These are phyloP conservation scores for Penicillium riverlandense DNA, from an alignment of 495 filamentous ascomycete species.

Conservation along the genomic window DNA sequence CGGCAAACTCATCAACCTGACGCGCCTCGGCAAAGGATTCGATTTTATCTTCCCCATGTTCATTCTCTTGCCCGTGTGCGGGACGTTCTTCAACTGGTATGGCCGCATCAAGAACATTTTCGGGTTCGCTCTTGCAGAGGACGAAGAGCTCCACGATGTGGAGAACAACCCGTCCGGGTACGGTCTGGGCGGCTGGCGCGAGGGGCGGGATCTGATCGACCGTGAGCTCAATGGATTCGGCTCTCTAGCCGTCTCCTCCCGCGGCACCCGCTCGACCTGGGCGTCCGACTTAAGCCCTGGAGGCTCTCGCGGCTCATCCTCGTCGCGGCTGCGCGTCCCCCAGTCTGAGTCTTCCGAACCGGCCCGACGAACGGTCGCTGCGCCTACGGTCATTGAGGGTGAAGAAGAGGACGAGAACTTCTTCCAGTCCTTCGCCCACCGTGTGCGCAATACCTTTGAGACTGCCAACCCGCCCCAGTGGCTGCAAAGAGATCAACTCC, in stretches of 20 bases:
- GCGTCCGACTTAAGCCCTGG: conserved; percentile 18
- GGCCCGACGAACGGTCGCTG: conserved; percentile 16
- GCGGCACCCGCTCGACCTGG: conserved; percentile 26
- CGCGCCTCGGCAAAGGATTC: conserved; percentile 75
- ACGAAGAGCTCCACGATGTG: conserved; percentile 62
- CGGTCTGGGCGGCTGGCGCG: conserved; percentile 82
- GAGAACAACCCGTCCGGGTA: conserved; percentile 56
- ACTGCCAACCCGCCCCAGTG: conserved; percentile 73
- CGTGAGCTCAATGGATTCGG: conserved; percentile 66
- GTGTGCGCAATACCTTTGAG: conserved; percentile 88
- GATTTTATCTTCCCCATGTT: conserved; percentile 82
- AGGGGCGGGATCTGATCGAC: conserved; percentile 90
- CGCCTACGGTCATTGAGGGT: conserved; percentile 33
- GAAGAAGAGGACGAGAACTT: conserved; percentile 71
- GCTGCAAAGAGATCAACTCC: conserved; percentile 62
- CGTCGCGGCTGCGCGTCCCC: conserved; percentile 19
- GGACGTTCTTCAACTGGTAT: conserved; percentile 82
- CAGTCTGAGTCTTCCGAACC: conserved; percentile 19
- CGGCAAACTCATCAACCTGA: conserved; percentile 76
- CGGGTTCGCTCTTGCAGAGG: conserved; percentile 69
- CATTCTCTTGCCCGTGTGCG: conserved; percentile 74
- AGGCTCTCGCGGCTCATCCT: conserved; percentile 19
- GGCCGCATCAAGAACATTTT: conserved; percentile 67
- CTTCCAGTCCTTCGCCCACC: conserved; percentile 73
- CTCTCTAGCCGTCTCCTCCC: conserved; percentile 40